phyloP scores from a whole-genome alignment of 441 rosid genomes.

The Flueggea neowawraea region DNA sequence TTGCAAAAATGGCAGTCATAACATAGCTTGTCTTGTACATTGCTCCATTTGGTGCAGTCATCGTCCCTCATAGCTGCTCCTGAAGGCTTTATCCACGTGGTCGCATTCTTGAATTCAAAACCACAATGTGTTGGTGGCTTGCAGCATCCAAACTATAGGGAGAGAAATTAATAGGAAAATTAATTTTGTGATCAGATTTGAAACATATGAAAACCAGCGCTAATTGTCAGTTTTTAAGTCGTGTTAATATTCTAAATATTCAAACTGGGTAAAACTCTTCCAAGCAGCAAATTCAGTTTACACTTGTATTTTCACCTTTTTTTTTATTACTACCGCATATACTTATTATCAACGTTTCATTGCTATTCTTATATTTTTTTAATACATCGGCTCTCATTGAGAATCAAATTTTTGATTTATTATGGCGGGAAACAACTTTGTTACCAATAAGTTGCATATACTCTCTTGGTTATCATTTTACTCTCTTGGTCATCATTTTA shows the following conservation, averaged over 20 bases:
- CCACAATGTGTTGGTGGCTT: constrained; percentile 53
- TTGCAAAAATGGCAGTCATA: constrained; percentile 47
- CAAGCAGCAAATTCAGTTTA: not conserved
- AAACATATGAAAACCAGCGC: too few species aligned
- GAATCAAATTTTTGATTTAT: too few species aligned
- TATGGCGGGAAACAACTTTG: too few species aligned
- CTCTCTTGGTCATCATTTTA: too few species aligned
- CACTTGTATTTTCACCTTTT: too few species aligned
- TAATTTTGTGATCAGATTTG: too few species aligned
- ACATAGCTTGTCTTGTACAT: constrained; percentile 36
- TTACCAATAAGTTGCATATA: too few species aligned
- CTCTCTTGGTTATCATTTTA: too few species aligned
- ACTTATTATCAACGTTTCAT: too few species aligned
- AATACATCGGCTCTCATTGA: not conserved
- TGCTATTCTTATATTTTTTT: not conserved
- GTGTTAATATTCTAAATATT: too few species aligned
- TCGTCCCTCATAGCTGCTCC: not conserved
- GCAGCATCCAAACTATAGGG: constrained; percentile 54
- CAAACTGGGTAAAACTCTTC: not conserved
- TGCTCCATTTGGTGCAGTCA: constrained; percentile 58
- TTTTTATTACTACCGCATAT: too few species aligned
- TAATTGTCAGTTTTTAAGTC: too few species aligned
- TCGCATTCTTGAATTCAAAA: constrained; percentile 36
- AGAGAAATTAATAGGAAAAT: not conserved
- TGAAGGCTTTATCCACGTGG: constrained; percentile 30